phyloP scores from a whole-genome alignment of 2,329 filamentous ascomycete genomes.

The Penicillium sp. region DNA sequence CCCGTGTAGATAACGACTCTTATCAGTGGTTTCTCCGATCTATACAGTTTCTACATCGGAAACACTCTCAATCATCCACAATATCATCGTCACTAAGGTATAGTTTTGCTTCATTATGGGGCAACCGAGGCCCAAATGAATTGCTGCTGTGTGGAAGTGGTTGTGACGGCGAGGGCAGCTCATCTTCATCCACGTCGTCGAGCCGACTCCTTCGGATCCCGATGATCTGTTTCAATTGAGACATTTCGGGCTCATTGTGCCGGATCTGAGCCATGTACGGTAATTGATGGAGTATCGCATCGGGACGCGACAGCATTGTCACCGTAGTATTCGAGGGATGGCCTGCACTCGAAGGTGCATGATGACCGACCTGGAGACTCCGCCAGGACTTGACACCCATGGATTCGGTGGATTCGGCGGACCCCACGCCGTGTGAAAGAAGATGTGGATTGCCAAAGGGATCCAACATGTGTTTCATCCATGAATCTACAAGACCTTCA shows the following conservation, averaged over 20 bases:
- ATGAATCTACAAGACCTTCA: constrained; percentile 61
- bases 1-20: not conserved
- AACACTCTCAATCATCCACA: constrained; percentile 58
- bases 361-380: constrained; percentile 13
- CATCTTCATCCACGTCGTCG: constrained; percentile 50
- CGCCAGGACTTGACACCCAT: constrained; percentile 42
- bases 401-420: constrained; percentile 6
- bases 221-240: constrained; percentile 67
- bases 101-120: constrained; percentile 61
- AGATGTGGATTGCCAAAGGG: constrained; percentile 44
- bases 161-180: not conserved
- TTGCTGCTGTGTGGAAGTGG: constrained; percentile 6
- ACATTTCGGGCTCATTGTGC: constrained; percentile 41
- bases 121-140: constrained; percentile 20
- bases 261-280: constrained; percentile 77
- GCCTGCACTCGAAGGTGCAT: not conserved
- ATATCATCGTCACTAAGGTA: constrained; percentile 83
- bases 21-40: not conserved
- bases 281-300: constrained; percentile 71
- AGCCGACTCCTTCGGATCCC: constrained; percentile 48
- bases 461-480: constrained; percentile 36
- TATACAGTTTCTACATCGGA: not conserved
- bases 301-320: constrained; percentile 37
- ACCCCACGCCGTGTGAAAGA: constrained; percentile 29
- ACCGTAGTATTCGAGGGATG: constrained; percentile 5